These are phyloP conservation scores for Fusarium goolgardi DNA, from an alignment of 2,329 filamentous ascomycete genomes.

Conservation along the genomic window DNA sequence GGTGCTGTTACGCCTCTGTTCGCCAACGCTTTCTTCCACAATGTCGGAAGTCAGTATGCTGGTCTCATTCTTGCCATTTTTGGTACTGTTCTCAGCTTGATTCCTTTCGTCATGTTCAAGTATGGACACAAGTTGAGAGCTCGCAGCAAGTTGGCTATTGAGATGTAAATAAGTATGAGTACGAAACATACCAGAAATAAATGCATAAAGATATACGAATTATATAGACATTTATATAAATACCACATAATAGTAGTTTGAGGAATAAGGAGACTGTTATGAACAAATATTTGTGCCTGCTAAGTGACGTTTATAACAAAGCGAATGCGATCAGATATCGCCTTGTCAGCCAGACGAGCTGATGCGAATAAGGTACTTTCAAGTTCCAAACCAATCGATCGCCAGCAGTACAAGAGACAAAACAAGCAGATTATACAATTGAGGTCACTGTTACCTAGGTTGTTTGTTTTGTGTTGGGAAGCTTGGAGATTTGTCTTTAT, in stretches of 20 bases:
- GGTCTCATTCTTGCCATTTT: conserved; percentile 38
- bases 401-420: no score
- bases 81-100: conserved; percentile 35
- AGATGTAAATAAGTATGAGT: conserved; percentile 18
- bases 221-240: not conserved
- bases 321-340: no score
- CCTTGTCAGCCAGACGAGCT: no score
- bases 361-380: no score
- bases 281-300: not conserved
- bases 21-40: conserved; percentile 40
- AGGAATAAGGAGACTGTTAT: not conserved
- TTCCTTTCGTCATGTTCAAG: conserved; percentile 42
- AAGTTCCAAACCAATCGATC: no score
- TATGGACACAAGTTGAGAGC: conserved; percentile 36
- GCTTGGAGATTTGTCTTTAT: no score
- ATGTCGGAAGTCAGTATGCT: conserved; percentile 40
- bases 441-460: no score
- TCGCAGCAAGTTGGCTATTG: conserved; percentile 40
- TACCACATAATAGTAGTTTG: no score
- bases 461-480: no score
- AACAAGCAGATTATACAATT: no score
- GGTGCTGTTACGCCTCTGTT: conserved; percentile 40
- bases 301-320: not conserved
- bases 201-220: conserved; percentile 1
- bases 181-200: not conserved